phyloP scores from a whole-genome alignment of 2,329 filamentous ascomycete species.

The Nakataea oryzae region DNA sequence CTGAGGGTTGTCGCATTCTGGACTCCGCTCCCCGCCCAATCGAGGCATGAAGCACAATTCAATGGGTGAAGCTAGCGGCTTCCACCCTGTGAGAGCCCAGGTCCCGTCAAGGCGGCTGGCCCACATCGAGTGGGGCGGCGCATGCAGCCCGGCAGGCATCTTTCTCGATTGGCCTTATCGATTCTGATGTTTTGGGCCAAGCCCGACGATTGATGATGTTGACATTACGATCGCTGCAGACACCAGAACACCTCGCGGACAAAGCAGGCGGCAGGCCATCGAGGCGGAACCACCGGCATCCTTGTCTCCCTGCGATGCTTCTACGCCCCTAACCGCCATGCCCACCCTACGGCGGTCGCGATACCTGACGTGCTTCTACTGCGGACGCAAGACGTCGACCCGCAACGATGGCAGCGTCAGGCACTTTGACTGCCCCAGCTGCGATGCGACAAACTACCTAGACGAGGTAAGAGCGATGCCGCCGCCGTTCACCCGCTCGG shows the following conservation, averaged over 20 bases:
- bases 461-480: slow-evolving; percentile 54
- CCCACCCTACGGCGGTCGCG: slow-evolving; percentile 27
- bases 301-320: not conserved
- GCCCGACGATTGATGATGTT: not conserved
- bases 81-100: too few species aligned
- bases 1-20: not conserved
- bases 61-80: too few species aligned
- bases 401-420: slow-evolving; percentile 45
- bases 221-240: not conserved
- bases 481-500: not conserved
- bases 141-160: not conserved
- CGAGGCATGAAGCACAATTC: too few species aligned
- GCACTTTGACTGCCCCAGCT: slow-evolving; percentile 65
- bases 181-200: not conserved
- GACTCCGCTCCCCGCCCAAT: not conserved
- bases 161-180: not conserved
- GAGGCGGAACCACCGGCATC: not conserved
- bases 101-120: too few species aligned
- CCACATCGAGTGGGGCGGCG: not conserved
- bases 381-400: slow-evolving; percentile 56
- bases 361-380: slow-evolving; percentile 70
- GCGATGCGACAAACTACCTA: slow-evolving; percentile 80
- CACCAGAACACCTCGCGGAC: not conserved
- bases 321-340: slow-evolving; percentile 22
- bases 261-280: not conserved